Base-by-base conservation (phyloP, 306 rosid species). In the Hippophae rhamnoides region DNA sequence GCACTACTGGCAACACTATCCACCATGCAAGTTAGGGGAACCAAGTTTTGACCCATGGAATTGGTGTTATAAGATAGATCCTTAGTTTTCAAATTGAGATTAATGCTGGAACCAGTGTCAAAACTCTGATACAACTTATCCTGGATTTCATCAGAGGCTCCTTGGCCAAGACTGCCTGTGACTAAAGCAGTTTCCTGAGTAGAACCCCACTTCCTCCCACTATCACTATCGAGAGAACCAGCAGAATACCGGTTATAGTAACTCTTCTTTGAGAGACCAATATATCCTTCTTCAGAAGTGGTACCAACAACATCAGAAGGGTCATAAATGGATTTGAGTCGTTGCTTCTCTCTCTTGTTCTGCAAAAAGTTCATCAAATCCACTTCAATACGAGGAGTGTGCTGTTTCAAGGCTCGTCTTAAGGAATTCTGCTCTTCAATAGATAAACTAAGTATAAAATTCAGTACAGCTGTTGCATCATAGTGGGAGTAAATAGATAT, bases 311-410 rank as follows among this genome's bases (percentile, higher is more conserved):
- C 81, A 84, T 93, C 99, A 66, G 89, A 86, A 43, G 86, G 79
- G 64, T 93, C 99, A 75, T 84, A 93, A 44, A 81, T 85, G 68
- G 90, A 77, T 75, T 93, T 93, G 1, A 65, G 31, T 26, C 99
- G 89, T 44, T 87, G 96, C 14, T 95, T 74, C 74, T 89, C 99
- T 74, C 84, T 93, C 95, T 86, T 93, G 75, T 60, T 93, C 83
- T 93, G 99, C 81, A 93, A 68, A 73, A 78, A 86, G 86, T 74
- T 93, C 81, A 93, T 82, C 14, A 93, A 76, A 74, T 93, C 99
- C 54, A 93, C 99, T 78, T 93, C 99, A 67, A 93, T 93, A 62
- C 99, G 99, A 77, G 99, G 99, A 61, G 99, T 93, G 14, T 65
- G 63, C 65, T 93, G 99, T 66, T 93, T 93, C 66, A 93, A 85